Evolutionary conservation across 306 rosid species (phyloP), one percentile per base, ranked within the genome.

Genomic region (Vigna nakashimae): DNA sequence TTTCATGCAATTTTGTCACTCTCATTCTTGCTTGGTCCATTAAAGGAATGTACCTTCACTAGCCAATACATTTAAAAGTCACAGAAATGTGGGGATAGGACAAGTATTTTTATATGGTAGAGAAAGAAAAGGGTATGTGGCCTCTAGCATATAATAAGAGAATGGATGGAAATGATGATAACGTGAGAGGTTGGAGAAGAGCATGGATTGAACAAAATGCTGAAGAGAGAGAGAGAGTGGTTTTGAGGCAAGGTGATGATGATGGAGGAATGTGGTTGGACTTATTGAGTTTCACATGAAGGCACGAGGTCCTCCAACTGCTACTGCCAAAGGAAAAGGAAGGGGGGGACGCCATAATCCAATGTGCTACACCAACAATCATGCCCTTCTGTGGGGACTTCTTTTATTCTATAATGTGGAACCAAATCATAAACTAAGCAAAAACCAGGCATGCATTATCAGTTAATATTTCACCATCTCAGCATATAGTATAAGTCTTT

Each of bases 231-330:
- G 40, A 36, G 67, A 79, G 73, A 48, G 65, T 17, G 67, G 79
- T 65, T 75, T 64, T 70, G 65, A 22, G 78, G 84, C 10, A 69
- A 71, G 40, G 59, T 71, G 65, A 71, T 79, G 84, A 82, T 90
- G 91, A 79, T 90, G 87, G 82, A 84, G 79, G 56, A 45, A 79
- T 76, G 86, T 83, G 91, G 82, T 80, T 88, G 88, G 91, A 88
- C 58, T 83, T 50, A 80, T 78, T 86, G 76, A 87, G 77, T 85
- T 82, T 82, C 97, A 91, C 94, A 91, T 91, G 97, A 87, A 86
- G 2, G 94, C 96, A 91, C 86, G 91, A 89, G 88, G 91, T 76
- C 84, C 60, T 85, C 87, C 84, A 84, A 85, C 84, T 83, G 83
- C 89, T 58, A 74, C 62, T 55, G 62, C 83, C 68, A 78, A 77